Conservation (phyloP, 306 rosid species). For the Heteromeles arbutifolia region DNA sequence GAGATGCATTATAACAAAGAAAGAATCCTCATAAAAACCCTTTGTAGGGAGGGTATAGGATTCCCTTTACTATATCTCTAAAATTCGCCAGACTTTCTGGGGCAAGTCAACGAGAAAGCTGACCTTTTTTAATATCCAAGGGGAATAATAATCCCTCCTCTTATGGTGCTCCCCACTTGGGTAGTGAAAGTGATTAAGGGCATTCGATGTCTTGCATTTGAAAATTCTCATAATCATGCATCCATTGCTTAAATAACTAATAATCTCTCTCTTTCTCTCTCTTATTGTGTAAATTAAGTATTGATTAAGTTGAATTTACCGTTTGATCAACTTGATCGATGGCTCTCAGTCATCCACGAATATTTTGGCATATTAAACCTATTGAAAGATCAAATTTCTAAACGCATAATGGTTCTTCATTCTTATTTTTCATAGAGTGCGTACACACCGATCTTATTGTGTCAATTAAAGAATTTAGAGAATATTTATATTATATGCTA, state of each 20-base stretch:
- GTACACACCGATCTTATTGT: too few relatives aligned
- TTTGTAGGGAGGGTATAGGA: conserved; percentile 63
- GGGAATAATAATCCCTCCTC: conserved; percentile 44
- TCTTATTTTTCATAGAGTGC: neutral
- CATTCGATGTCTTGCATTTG: conserved; percentile 18
- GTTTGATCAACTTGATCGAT: neutral
- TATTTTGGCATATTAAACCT: neutral
- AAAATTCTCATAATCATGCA: neutral
- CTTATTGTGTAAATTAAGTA: neutral
- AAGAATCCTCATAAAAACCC: conserved; percentile 47
- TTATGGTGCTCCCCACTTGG: conserved; percentile 68
- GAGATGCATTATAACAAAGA: conserved; percentile 43
- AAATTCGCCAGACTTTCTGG: conserved; percentile 69
- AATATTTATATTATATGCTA: conserved; percentile 2
- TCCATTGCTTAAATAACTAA: neutral
- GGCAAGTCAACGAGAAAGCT: conserved; percentile 83
- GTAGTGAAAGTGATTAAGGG: conserved; percentile 31
- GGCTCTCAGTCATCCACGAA: neutral
- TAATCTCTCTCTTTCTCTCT: neutral
- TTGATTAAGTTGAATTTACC: neutral
- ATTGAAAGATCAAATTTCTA: neutral
- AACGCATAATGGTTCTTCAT: neutral
- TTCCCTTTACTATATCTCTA: conserved; percentile 57
- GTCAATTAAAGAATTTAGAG: neutral
- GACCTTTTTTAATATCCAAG: conserved; percentile 24